Conservation (phyloP, 2,329 filamentous ascomycete genomes). For the Pseudogymnoascus sp. region DNA sequence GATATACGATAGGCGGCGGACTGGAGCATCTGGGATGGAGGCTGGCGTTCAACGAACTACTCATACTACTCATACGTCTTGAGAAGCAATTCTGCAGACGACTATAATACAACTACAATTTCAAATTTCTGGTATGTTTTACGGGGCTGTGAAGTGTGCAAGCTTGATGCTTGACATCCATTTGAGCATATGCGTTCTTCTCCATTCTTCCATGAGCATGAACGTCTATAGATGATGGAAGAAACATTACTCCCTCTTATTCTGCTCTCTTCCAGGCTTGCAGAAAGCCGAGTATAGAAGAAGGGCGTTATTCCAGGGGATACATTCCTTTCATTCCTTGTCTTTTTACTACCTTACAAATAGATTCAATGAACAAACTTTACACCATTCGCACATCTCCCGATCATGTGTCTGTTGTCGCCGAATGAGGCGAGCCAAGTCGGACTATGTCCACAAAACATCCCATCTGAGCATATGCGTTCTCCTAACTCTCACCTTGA, state of each 20-base stretch:
- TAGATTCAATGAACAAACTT: slow-evolving; percentile 5
- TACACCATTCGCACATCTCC: not conserved
- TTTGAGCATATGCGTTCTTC: slow-evolving; percentile 32
- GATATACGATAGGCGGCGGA: not conserved
- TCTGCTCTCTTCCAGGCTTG: slow-evolving; percentile 16
- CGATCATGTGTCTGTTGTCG: not conserved
- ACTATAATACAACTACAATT: slow-evolving; percentile 1
- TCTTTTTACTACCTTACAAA: not conserved
- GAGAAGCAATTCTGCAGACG: not conserved
- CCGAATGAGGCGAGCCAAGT: not conserved
- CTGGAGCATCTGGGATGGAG: slow-evolving; percentile 13
- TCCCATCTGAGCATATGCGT: slow-evolving; percentile 10
- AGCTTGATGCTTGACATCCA: slow-evolving; percentile 17
- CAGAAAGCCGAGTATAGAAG: slow-evolving; percentile 13
- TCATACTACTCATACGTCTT: not conserved
- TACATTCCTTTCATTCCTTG: slow-evolving; percentile 14
- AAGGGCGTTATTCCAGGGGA: slow-evolving; percentile 23
- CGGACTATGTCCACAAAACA: not conserved
- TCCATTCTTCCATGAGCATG: slow-evolving; percentile 24
- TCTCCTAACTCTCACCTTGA: slow-evolving; percentile 9
- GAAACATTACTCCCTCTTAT: slow-evolving; percentile 21
- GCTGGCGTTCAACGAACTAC: not conserved
- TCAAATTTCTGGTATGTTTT: slow-evolving; percentile 1
- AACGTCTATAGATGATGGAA: slow-evolving; percentile 31
- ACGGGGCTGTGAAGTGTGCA: not conserved